Percentiles rank a stretch among this genome's conserved stretches.
Conservation (phyloP, 1,284 basidiomycete species). For the Naganishia cerealis region DNA sequence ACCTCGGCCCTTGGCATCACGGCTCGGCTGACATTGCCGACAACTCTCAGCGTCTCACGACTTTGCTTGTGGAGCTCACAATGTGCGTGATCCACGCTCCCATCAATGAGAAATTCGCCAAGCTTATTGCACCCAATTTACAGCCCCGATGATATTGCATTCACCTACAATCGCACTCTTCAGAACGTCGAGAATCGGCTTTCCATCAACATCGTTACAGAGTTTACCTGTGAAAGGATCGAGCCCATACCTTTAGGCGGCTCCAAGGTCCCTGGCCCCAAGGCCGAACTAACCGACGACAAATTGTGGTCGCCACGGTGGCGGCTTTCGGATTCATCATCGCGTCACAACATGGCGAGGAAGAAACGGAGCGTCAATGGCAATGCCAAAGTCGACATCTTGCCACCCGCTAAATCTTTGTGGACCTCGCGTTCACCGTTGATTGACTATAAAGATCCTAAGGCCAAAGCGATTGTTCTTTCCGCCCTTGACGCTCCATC, state of each 20-base stretch:
- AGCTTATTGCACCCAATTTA: too few species aligned
- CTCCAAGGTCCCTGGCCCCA: too few species aligned
- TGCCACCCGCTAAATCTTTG: background rate
- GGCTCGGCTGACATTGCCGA: background rate
- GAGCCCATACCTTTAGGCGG: background rate
- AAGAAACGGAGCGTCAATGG: background rate
- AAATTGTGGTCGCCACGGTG: constrained; percentile 7
- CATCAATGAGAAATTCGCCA: too few species aligned
- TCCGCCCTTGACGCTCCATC: background rate
- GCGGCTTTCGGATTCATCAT: background rate
- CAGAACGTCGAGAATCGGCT: constrained; percentile 2
- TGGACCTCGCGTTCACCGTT: background rate
- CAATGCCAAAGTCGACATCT: background rate
- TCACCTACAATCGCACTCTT: background rate
- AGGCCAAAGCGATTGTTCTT: constrained; percentile 7
- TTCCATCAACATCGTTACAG: constrained; percentile 1
- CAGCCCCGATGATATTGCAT: constrained; percentile 13
- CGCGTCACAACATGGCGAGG: background rate
- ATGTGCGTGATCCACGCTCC: too few species aligned
- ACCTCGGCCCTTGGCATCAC: background rate
- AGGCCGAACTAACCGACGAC: constrained; percentile 3
- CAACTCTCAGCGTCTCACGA: background rate
- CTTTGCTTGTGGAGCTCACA: constrained; percentile 1
- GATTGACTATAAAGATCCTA: constrained; percentile 12
- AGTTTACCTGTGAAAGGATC: background rate